phyloP scores from a whole-genome alignment of 768 basidiomycete genomes.

The Hygrophorus pudorinus region DNA sequence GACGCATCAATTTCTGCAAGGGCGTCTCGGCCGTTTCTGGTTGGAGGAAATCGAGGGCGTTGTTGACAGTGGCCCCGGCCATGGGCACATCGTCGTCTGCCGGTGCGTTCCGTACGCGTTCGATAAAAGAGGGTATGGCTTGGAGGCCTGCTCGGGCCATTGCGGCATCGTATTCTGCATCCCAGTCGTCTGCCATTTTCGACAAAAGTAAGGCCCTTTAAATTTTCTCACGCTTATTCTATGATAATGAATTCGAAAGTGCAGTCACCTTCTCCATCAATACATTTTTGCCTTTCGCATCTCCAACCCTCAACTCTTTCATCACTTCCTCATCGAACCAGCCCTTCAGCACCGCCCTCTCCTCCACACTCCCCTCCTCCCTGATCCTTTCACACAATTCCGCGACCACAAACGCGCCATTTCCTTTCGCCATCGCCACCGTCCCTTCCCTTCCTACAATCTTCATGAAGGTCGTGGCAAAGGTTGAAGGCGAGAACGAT shows the following conservation, averaged over 20 bases:
- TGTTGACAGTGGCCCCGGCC: too few species aligned
- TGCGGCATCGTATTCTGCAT: too few species aligned
- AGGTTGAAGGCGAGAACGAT: slow-evolving; percentile 46
- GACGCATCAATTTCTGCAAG: slow-evolving; percentile 60
- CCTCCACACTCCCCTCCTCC: slow-evolving; percentile 27
- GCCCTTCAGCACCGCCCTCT: slow-evolving; percentile 34
- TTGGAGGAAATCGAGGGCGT: too few species aligned
- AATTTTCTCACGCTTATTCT: too few species aligned
- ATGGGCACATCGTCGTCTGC: slow-evolving; percentile 7
- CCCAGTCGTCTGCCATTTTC: background rate
- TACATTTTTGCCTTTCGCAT: slow-evolving; percentile 63
- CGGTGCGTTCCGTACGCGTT: slow-evolving; percentile 6
- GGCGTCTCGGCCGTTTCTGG: slow-evolving; percentile 38
- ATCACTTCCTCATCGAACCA: slow-evolving; percentile 50
- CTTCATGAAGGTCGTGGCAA: slow-evolving; percentile 50
- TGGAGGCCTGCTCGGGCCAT: background rate
- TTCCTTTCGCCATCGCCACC: slow-evolving; percentile 44
- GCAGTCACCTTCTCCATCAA: slow-evolving; percentile 43
- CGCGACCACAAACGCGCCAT: slow-evolving; percentile 68
- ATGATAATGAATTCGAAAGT: background rate
- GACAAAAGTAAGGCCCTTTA: too few species aligned
- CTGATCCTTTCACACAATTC: slow-evolving; percentile 57
- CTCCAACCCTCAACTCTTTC: slow-evolving; percentile 38
- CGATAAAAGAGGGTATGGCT: slow-evolving; percentile 1
- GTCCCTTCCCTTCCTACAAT: slow-evolving; percentile 42